Percentiles rank a stretch among this genome's conserved stretches.
These are phyloP conservation scores for Suillus lakei DNA, from an alignment of 768 basidiomycete species.

Conservation along the genomic window DNA sequence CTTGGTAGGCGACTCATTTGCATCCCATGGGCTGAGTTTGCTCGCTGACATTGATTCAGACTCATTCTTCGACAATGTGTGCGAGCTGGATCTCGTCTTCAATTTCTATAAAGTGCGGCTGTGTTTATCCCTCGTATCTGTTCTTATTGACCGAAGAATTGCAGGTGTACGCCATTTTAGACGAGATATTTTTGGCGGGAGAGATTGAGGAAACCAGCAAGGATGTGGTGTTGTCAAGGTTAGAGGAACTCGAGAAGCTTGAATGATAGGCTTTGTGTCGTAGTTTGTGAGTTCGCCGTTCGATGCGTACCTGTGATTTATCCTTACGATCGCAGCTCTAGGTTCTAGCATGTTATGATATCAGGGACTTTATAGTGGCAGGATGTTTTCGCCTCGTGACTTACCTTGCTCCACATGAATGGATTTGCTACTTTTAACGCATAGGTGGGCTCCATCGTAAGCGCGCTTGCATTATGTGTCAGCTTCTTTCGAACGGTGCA, in stretches of 20 bases:
- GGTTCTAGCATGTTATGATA: background rate
- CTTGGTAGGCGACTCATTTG: constrained; percentile 63
- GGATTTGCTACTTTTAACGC: background rate
- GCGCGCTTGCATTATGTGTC: background rate
- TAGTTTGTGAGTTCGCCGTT: background rate
- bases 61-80: constrained; percentile 98
- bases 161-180: constrained; percentile 96
- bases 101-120: constrained; percentile 91
- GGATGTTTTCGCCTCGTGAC: background rate
- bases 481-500: background rate
- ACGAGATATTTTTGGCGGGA: constrained; percentile 97
- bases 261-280: constrained; percentile 52
- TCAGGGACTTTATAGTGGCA: background rate
- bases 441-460: background rate
- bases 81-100: constrained; percentile 97
- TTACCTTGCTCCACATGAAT: background rate
- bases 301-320: background rate
- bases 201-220: constrained; percentile 99
- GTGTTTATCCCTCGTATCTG: constrained; percentile 6
- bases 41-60: constrained; percentile 51
- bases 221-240: constrained; percentile 87
- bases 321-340: background rate
- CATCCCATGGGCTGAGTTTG: background rate
- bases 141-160: background rate
- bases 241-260: constrained; percentile 93